These are phyloP conservation scores for Pulveroboletus ravenelii DNA, from an alignment of 768 basidiomycete species.

Conservation along the genomic window DNA sequence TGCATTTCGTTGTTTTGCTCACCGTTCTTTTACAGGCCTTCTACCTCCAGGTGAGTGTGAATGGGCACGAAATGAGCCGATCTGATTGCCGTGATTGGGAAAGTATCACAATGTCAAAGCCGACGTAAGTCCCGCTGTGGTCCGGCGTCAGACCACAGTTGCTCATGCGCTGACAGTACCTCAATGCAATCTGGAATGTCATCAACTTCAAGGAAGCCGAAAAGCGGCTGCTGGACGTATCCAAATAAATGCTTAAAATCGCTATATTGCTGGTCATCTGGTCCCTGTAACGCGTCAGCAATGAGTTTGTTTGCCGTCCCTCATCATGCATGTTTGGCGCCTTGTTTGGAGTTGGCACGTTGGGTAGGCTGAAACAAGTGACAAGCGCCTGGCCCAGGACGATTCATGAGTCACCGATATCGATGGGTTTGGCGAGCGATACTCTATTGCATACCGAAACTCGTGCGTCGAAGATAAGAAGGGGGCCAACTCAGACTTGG, in stretches of 20 bases:
- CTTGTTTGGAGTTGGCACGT: background rate
- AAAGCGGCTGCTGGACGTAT: conserved; percentile 40
- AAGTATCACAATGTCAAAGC: conserved; percentile 92
- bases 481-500: background rate
- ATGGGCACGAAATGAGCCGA: background rate
- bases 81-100: conserved; percentile 22
- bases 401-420: background rate
- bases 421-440: background rate
- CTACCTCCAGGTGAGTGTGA: conserved; percentile 39
- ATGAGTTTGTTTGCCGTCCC: background rate
- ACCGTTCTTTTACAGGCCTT: conserved; percentile 47
- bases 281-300: conserved; percentile 4
- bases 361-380: background rate
- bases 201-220: conserved; percentile 96
- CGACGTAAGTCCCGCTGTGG: conserved; percentile 56
- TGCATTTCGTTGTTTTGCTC: background rate
- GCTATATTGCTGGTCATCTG: background rate
- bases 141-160: background rate
- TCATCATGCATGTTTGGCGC: background rate
- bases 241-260: conserved; percentile 19
- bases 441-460: background rate
- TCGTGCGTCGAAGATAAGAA: background rate
- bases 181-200: conserved; percentile 92
- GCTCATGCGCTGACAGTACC: conserved; percentile 54
- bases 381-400: background rate